Percentiles rank a stretch among this genome's conserved stretches.
phyloP scores from a whole-genome alignment of 495 filamentous ascomycete genomes.

The Cercophora samala region DNA sequence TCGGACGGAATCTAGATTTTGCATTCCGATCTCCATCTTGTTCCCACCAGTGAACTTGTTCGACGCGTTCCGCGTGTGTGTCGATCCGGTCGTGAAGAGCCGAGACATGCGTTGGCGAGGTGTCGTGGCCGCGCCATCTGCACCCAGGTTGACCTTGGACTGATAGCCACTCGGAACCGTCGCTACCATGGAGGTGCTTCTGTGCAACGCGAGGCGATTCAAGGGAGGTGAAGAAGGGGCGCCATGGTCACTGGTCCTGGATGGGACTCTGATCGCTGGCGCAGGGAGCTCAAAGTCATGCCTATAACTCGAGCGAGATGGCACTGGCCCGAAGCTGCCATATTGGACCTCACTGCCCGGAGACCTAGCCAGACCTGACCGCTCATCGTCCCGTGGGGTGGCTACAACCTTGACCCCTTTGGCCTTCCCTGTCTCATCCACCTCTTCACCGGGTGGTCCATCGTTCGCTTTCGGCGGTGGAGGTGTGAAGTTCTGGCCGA shows the following conservation, averaged over 20 bases:
- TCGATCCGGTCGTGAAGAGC: conserved; percentile 30
- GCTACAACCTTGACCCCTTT: neutral
- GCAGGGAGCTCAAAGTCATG: conserved; percentile 63
- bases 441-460: neutral
- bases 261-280: conserved; percentile 64
- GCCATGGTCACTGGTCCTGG: conserved; percentile 29
- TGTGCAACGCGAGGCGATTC: conserved; percentile 20
- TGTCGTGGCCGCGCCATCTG: conserved; percentile 15
- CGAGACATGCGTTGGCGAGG: conserved; percentile 28
- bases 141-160: conserved; percentile 13
- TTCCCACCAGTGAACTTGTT: conserved; percentile 11
- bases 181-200: conserved; percentile 28
- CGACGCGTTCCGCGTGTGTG: conserved; percentile 20
- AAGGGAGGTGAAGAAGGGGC: conserved; percentile 12
- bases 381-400: conserved; percentile 27
- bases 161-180: conserved; percentile 10
- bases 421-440: neutral
- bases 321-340: conserved; percentile 71
- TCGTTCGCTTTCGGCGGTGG: conserved; percentile 11
- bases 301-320: conserved; percentile 48
- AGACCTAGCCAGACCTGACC: conserved; percentile 33
- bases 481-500: conserved; percentile 18
- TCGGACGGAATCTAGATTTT: conserved; percentile 47
- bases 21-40: conserved; percentile 29
- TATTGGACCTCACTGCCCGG: conserved; percentile 49